Percentiles rank a stretch among this genome's conserved stretches.
Conservation (phyloP, 352 stramenopile species). For the Globisporangium sylvaticum region DNA sequence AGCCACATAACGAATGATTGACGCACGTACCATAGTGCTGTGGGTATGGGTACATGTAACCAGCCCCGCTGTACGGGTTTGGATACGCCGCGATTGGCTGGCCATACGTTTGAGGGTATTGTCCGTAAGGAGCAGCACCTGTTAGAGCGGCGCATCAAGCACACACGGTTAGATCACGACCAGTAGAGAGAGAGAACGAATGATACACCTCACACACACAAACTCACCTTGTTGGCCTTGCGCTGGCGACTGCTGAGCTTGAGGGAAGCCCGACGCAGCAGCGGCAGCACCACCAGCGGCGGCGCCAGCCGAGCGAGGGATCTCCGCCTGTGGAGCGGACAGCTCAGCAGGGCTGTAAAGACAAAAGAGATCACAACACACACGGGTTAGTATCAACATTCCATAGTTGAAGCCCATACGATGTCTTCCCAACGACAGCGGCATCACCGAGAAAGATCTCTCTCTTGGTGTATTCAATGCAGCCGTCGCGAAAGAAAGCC, state of each 20-base stretch:
- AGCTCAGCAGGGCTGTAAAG: slow-evolving; percentile 50
- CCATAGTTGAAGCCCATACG: not conserved
- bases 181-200: too few relatives aligned
- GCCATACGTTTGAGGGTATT: slow-evolving; percentile 70
- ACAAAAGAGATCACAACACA: not conserved
- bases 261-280: slow-evolving; percentile 22
- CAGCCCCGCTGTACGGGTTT: slow-evolving; percentile 58
- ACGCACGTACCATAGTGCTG: slow-evolving; percentile 63
- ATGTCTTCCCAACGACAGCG: not conserved
- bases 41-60: slow-evolving; percentile 86
- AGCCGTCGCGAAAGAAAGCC: not conserved
- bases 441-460: not conserved
- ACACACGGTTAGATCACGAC: slow-evolving; percentile 1
- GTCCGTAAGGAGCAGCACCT: slow-evolving; percentile 50
- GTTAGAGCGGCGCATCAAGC: too few relatives aligned
- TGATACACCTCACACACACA: too few relatives aligned
- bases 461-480: not conserved
- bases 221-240: slow-evolving; percentile 44
- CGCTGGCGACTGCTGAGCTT: slow-evolving; percentile 24
- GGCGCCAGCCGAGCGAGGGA: slow-evolving; percentile 24
- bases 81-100: slow-evolving; percentile 72
- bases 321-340: slow-evolving; percentile 30
- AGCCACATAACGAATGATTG: not conserved
- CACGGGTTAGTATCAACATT: not conserved
- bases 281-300: slow-evolving; percentile 25